phyloP scores from a whole-genome alignment of 768 basidiomycete genomes.

The Agrocybe praecox region DNA sequence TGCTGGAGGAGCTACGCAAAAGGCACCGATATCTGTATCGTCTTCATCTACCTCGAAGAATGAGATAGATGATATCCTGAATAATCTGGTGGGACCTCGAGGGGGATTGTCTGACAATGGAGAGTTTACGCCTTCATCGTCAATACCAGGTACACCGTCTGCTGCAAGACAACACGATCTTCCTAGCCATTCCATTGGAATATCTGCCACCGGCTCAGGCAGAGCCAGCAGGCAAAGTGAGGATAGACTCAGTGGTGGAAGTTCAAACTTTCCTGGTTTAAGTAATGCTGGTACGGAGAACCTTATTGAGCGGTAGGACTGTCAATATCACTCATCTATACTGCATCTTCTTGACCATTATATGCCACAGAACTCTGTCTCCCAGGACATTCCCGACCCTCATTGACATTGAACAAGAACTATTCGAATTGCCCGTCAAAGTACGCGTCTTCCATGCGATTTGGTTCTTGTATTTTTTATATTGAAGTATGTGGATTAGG shows the following conservation, averaged over 20 bases:
- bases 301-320: slow-evolving; percentile 66
- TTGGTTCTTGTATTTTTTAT: neutral
- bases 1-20: neutral
- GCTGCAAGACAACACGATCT: slow-evolving; percentile 36
- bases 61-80: slow-evolving; percentile 76
- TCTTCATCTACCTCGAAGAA: slow-evolving; percentile 34
- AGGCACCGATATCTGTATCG: slow-evolving; percentile 4
- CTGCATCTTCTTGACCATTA: slow-evolving; percentile 3
- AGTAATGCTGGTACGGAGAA: slow-evolving; percentile 64
- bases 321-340: slow-evolving; percentile 3
- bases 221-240: slow-evolving; percentile 75
- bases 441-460: slow-evolving; percentile 37
- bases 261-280: slow-evolving; percentile 47
- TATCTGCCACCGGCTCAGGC: slow-evolving; percentile 53
- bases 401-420: slow-evolving; percentile 87
- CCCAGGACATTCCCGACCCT: slow-evolving; percentile 74
- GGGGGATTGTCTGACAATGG: slow-evolving; percentile 53
- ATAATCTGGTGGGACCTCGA: slow-evolving; percentile 53
- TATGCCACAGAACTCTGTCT: slow-evolving; percentile 51
- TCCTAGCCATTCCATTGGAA: slow-evolving; percentile 31
- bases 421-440: slow-evolving; percentile 89
- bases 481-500: slow-evolving; percentile 38
- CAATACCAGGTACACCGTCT: slow-evolving; percentile 74
- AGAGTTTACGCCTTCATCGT: slow-evolving; percentile 70
- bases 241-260: slow-evolving; percentile 36